A percentile compares a stretch with the other conserved stretches of the same genome.
phyloP scores from a whole-genome alignment of 208 protist species.

The Trypanosomatidae sp. region DNA sequence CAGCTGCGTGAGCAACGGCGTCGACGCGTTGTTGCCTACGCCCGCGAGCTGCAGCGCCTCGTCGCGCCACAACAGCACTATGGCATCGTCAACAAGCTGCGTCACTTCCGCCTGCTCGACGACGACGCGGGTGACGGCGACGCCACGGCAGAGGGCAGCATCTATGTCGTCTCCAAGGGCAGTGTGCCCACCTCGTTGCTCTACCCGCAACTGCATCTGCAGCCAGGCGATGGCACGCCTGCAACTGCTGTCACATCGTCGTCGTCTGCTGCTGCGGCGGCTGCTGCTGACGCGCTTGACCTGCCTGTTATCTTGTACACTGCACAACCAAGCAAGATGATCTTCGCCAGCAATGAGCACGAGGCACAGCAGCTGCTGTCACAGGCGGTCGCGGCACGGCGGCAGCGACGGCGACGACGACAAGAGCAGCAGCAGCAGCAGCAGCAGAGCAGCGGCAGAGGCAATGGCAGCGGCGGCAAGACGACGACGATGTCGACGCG shows the following conservation, averaged over 20 bases:
- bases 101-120: constrained; percentile 37
- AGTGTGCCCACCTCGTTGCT: constrained; percentile 52
- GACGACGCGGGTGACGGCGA: constrained; percentile 27
- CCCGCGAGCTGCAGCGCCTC: too few species aligned
- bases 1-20: too few species aligned
- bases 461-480: too few species aligned
- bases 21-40: too few species aligned
- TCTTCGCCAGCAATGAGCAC: constrained; percentile 68
- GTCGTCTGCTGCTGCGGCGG: constrained; percentile 6
- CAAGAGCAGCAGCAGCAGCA: too few species aligned
- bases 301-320: constrained; percentile 71
- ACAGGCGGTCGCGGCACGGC: too few species aligned
- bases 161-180: constrained; percentile 75
- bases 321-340: constrained; percentile 73
- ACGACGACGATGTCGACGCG: neutral
- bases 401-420: constrained; percentile 9
- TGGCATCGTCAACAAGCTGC: constrained; percentile 65
- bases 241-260: neutral
- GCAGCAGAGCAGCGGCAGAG: constrained; percentile 7
- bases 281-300: constrained; percentile 15
- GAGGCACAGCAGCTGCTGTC: constrained; percentile 38
- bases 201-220: constrained; percentile 63
- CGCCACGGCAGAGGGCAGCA: constrained; percentile 54
- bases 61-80: constrained; percentile 81
- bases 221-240: constrained; percentile 20